Conservation (phyloP, 2,329 filamentous ascomycete species). For the Fulvia fulva region DNA sequence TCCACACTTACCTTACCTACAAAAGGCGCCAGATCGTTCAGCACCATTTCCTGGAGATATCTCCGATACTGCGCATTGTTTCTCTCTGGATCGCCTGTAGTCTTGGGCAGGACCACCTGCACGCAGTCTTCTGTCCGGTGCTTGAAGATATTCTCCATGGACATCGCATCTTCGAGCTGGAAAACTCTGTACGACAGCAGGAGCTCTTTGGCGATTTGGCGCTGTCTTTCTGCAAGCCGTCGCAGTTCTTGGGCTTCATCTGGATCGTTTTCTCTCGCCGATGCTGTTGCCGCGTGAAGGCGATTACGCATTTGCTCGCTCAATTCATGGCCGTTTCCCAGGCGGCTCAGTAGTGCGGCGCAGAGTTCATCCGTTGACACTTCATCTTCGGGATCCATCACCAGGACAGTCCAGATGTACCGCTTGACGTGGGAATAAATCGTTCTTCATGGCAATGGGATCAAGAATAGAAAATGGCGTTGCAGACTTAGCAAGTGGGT, state of each 20-base stretch:
- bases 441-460: background rate
- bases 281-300: background rate
- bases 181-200: slow-evolving; percentile 1
- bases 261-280: too few species aligned
- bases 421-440: background rate
- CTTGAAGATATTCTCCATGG: slow-evolving; percentile 5
- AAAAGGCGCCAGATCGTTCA: slow-evolving; percentile 5
- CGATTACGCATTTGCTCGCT: background rate
- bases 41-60: slow-evolving; percentile 2
- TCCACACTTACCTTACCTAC: background rate
- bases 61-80: slow-evolving; percentile 7
- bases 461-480: background rate
- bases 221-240: background rate
- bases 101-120: slow-evolving; percentile 1
- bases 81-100: background rate
- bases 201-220: background rate
- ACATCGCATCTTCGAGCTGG: background rate
- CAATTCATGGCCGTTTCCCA: background rate
- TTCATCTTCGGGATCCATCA: background rate
- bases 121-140: slow-evolving; percentile 6
- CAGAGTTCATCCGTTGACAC: background rate
- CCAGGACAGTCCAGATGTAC: background rate
- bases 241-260: background rate
- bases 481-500: background rate
- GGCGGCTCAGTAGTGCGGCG: background rate